Evolutionary conservation across 192 early-diverging fungal genomes (phyloP), one percentile per base, ranked within the genome.

Genomic region (Coemansia sp.): DNA sequence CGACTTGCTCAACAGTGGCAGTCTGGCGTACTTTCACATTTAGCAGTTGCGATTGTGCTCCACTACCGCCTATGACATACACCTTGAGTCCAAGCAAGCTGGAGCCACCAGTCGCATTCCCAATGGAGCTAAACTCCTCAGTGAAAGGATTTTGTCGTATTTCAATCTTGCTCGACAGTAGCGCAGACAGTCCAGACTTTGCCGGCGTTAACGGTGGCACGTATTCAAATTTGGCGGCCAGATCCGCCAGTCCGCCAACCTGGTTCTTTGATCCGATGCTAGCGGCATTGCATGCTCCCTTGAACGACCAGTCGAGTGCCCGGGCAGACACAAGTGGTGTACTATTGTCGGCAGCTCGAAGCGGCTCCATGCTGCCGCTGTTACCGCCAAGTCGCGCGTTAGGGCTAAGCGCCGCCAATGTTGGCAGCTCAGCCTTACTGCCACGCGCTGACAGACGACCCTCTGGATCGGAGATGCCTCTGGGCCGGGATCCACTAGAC

Each of bases 1-100:
- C 97, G 3, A 93, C 91, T 57, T 99, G 94, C 68, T 97, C 95
- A 3, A 98, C 94, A 22, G 88, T 90, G 15, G 95, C 95, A 38
- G 91, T 89, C 3, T 88, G 81, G 38, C 90, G 91, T 16, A 98
- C 92, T 3, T 87, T 84, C 13, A 99, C 80, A 5, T 80, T 77
- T 46, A 95, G 73, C 8, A 90, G 88, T 15, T 76, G 75, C 15
- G 80, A 74, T 41, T 68, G 55, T 22, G 85, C 85, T 4, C 74
- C 72, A 15, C 71, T 77, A 20, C 84, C 76, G 66, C 77, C 72
- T 2, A 92, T 87, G 31, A 94, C 59, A 80, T 89, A 92, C 5
- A 95, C 84, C 67, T 87, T 88, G 29, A 94, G 73, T 51, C 79
- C 85, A 8, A 90, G 82, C 3, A 89, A 78, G 31, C 83, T 86